These are phyloP conservation scores for Mycosphaerelloides madeirae DNA, from an alignment of 2,329 filamentous ascomycete genomes.

Conservation along the genomic window DNA sequence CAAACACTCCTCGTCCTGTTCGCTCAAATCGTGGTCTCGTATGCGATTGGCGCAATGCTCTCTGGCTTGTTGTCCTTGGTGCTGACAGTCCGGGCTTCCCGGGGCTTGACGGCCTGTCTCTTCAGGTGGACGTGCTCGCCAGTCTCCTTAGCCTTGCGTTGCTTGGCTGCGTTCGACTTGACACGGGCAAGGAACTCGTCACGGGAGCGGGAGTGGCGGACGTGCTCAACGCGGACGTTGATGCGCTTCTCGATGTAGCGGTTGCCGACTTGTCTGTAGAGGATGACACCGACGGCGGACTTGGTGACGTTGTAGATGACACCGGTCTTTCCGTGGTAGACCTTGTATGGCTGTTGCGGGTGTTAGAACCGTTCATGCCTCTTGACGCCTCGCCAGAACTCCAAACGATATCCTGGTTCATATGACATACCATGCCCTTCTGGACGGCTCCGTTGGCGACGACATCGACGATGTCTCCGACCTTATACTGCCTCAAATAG, in stretches of 20 bases:
- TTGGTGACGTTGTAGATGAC: conserved; percentile 83
- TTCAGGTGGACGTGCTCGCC: conserved; percentile 88
- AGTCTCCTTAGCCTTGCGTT: conserved; percentile 86
- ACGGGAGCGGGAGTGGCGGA: conserved; percentile 87
- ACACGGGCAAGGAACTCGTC: conserved; percentile 96
- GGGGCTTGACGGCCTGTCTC: conserved; percentile 76
- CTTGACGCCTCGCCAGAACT: background rate
- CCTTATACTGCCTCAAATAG: conserved; percentile 93
- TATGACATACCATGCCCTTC: conserved; percentile 71
- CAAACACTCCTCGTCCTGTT: conserved; percentile 13
- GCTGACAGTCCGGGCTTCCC: conserved; percentile 74
- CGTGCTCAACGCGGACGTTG: conserved; percentile 98
- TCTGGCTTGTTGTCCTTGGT: conserved; percentile 80
- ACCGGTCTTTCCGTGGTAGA: conserved; percentile 96
- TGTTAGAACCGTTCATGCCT: conserved; percentile 3
- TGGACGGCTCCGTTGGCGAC: conserved; percentile 97
- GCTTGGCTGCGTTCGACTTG: conserved; percentile 90
- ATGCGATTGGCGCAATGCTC: conserved; percentile 85
- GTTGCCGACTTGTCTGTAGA: conserved; percentile 99
- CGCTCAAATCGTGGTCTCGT: conserved; percentile 95
- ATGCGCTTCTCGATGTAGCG: conserved; percentile 99
- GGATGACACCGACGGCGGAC: conserved; percentile 94
- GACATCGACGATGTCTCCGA: conserved; percentile 98
- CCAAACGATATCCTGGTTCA: conserved; percentile 1
- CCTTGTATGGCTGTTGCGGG: conserved; percentile 73